Evolutionary conservation across 192 early-diverging fungal species (phyloP), one percentile per base, ranked within the genome.

Genomic region (Pilaira anomala): DNA sequence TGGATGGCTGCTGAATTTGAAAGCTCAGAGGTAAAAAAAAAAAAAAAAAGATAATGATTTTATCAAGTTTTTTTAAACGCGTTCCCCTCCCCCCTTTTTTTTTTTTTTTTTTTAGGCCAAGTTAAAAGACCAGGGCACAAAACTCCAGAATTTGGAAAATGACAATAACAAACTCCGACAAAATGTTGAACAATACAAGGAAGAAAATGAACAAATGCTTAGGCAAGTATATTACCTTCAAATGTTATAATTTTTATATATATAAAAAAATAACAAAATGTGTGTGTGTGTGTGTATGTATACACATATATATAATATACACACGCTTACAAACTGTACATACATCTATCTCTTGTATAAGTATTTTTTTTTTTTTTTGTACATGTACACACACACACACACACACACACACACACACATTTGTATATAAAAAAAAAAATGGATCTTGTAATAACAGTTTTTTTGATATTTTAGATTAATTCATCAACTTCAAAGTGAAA

Each of bases 1-100:
- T 77, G 75, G 75, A 59, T 77, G 48, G 72, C 73, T 25, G 67
- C 69, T 13, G 75, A 77, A 30, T 58, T 64, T 21, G 65, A 74
- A 30, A 52, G 64, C 29, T 69, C 74, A 30, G 76, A 77, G 51
- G 68, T 66, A 64, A 68, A 48, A 40, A 33, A 26, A 18, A 42
- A 11, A 25, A n/a, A 63, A 39, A 33, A 25, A 30, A 19, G 6
- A 26, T 30, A 40, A 41, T 12, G 40, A 42, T 36, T 24, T 21
- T 21, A n/a, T 46, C 28, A 46, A 36, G 33, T 36, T 36, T 36
- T 33, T 33, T 33, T 33, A 33, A n/a, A n/a, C n/a, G n/a, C n/a
- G n/a, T n/a, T n/a, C n/a, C n/a, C n/a, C n/a, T n/a, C n/a, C n/a
- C n/a, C n/a, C n/a, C 13, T 29, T 14, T 26, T 52, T 25, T 30